Evolutionary conservation across 2,329 filamentous ascomycete genomes (phyloP).

Genomic region (Penicillium sp.): DNA sequence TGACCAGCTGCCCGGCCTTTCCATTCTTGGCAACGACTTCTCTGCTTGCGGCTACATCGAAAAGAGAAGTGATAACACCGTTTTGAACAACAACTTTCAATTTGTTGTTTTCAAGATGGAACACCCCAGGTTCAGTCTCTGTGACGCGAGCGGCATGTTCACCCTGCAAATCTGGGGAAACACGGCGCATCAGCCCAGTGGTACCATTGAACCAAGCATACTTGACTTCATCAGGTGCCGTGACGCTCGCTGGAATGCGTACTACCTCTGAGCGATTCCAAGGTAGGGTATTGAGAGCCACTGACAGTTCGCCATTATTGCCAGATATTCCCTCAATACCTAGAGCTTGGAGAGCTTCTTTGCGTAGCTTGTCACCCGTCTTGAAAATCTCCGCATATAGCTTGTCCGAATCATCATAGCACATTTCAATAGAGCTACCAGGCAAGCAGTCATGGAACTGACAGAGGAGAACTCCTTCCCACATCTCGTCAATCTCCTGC

Average conservation of each 20-base stretch:
- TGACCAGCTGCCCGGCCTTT: slow-evolving; percentile 84
- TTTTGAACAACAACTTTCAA: slow-evolving; percentile 65
- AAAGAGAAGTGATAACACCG: slow-evolving; percentile 77
- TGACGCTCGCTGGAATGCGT: slow-evolving; percentile 48
- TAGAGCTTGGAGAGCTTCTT: slow-evolving; percentile 62
- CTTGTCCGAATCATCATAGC: slow-evolving; percentile 90
- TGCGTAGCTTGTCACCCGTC: slow-evolving; percentile 65
- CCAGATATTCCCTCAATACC: slow-evolving; percentile 51
- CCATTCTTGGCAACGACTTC: slow-evolving; percentile 67
- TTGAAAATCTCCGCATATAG: slow-evolving; percentile 78
- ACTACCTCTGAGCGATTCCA: slow-evolving; percentile 76
- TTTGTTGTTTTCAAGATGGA: slow-evolving; percentile 71
- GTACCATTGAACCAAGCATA: slow-evolving; percentile 46
- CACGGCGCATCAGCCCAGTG: slow-evolving; percentile 40
- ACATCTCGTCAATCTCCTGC: slow-evolving; percentile 88
- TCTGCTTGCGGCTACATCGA: slow-evolving; percentile 65
- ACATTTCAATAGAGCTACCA: slow-evolving; percentile 94
- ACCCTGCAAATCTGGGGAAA: slow-evolving; percentile 21
- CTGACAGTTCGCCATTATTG: slow-evolving; percentile 38
- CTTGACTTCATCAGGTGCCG: slow-evolving; percentile 19
- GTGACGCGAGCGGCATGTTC: slow-evolving; percentile 42
- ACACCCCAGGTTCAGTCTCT: slow-evolving; percentile 56
- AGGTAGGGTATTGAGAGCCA: slow-evolving; percentile 77
- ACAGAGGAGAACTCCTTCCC: slow-evolving; percentile 84
- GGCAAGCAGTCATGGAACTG: slow-evolving; percentile 98